A percentile compares a stretch with the other conserved stretches of the same genome.
These are phyloP conservation scores for Taphrina communis DNA, from an alignment of 1,139 yeast genomes.

Conservation along the genomic window DNA sequence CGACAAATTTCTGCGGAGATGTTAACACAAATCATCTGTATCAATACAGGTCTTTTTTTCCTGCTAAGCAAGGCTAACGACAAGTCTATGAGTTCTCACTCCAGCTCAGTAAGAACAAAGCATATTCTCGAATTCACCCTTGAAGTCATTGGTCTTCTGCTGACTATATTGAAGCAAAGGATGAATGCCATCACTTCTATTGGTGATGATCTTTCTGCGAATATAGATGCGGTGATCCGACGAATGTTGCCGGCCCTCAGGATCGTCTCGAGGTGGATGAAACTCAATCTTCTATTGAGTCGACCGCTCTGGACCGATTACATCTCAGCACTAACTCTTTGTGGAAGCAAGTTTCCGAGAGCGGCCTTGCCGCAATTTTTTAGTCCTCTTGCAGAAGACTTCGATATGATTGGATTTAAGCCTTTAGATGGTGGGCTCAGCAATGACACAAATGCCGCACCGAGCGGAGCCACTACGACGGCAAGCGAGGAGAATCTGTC, in stretches of 20 bases:
- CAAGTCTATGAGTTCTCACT: neutral
- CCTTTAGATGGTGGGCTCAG: constrained; percentile 43
- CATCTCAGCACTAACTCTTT: constrained; percentile 40
- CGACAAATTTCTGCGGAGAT: constrained; percentile 43
- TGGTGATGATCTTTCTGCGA: constrained; percentile 21
- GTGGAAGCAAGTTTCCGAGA: constrained; percentile 37
- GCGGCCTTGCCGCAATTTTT: constrained; percentile 31
- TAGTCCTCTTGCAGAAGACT: constrained; percentile 44
- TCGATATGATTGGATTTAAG: constrained; percentile 44
- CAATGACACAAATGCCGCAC: constrained; percentile 18
- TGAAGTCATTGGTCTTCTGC: constrained; percentile 25
- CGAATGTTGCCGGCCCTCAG: constrained; percentile 42
- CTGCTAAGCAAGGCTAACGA: constrained; percentile 13
- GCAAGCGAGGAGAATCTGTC: constrained; percentile 39
- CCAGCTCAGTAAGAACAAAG: neutral
- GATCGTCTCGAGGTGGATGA: constrained; percentile 44
- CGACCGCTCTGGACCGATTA: constrained; percentile 43
- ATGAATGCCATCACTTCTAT: constrained; percentile 3
- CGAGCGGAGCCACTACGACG: neutral
- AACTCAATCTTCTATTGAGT: neutral
- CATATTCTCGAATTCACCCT: constrained; percentile 34
- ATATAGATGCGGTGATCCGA: constrained; percentile 41
- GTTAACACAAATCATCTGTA: constrained; percentile 40
- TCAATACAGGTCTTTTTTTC: constrained; percentile 43
- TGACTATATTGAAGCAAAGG: constrained; percentile 28